Base-by-base conservation (phyloP, 129 eudicot genomes). In the Arctium minus region DNA sequence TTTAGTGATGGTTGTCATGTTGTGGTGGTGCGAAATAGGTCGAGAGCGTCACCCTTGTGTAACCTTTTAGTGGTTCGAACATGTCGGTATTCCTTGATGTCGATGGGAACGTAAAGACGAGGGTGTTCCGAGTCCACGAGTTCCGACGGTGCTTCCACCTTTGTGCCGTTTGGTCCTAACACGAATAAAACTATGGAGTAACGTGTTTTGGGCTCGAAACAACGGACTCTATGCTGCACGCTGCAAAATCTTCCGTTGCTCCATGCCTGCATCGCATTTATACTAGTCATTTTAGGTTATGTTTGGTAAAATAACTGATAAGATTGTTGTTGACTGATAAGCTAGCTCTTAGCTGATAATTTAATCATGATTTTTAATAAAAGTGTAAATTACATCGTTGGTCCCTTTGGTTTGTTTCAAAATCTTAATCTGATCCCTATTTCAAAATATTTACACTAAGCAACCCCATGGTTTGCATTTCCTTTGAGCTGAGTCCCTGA, bases 161-260 rank as follows among this genome's bases (percentile, higher is more conserved):
- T 79, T 38, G 70, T 50, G 75, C 40, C 81, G 27, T 39, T 77
- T 3, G 88, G 88, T 4, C 88, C 88, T 17, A 68, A 35, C 44
- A 74, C 29, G 42, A 85, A 80, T 27, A 79, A 15, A 9, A 37
- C 87, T 0, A 48, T 39, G 6, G 86, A 82, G 31, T 69, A 89
- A 36, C 48, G 84, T 39, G 64, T 64, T 48, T 69, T 74, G 30
- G 92, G 80, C 39, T 82, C 85, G 27, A 82, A 73, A 72, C 92
- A 90, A 48, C 79, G 50, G 29, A 88, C 95, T 79, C 86, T 70
- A 56, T 91, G 96, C 79, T 88, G 80, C 72, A 89, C 91, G 74
- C 42, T 89, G 77, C 79, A 86, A 69, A 89, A 85, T 53, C 90
- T 82, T 3, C 96, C 96, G 64, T 91, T 91, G 80, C 93, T 91